A percentile compares a stretch with the other conserved stretches of the same genome.
phyloP scores from a whole-genome alignment of 495 filamentous ascomycete genomes.

The Xylona heveae region DNA sequence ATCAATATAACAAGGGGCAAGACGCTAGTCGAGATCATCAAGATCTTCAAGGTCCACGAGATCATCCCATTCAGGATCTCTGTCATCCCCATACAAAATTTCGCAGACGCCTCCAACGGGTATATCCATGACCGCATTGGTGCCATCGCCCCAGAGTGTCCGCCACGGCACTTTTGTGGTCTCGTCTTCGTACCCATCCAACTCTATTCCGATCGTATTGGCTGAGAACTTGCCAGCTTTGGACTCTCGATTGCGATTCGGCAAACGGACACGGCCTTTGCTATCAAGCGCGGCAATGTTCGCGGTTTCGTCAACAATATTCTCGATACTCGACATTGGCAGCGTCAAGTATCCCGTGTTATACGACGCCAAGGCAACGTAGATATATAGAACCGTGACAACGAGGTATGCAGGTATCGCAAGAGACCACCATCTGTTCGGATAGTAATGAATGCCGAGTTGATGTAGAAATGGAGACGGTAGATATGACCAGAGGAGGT shows the following conservation, averaged over 20 bases:
- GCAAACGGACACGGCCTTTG: conserved; percentile 39
- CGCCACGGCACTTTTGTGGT: conserved; percentile 49
- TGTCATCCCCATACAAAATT: conserved; percentile 45
- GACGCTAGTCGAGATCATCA: too few species aligned
- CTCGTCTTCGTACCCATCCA: too few species aligned
- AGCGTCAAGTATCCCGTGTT: conserved; percentile 79
- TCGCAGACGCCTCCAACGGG: conserved; percentile 95
- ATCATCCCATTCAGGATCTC: conserved; percentile 17
- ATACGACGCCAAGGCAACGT: conserved; percentile 77
- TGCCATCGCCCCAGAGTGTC: conserved; percentile 70
- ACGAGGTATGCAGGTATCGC: conserved; percentile 81
- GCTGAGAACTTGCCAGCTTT: too few species aligned
- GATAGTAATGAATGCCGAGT: conserved; percentile 89
- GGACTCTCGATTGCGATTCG: too few species aligned
- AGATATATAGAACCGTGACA: conserved; percentile 77
- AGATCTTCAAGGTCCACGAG: neutral
- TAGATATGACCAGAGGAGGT: conserved; percentile 85
- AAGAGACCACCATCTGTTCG: conserved; percentile 90
- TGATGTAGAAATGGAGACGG: conserved; percentile 82
- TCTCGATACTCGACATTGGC: conserved; percentile 61
- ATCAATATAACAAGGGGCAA: too few species aligned
- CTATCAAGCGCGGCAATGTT: conserved; percentile 66
- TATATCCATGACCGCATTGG: conserved; percentile 95
- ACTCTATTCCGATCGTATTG: too few species aligned
- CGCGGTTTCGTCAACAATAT: conserved; percentile 78